These are phyloP conservation scores for Hypoxylon subgilvum DNA, from an alignment of 495 filamentous ascomycete genomes.

Conservation along the genomic window DNA sequence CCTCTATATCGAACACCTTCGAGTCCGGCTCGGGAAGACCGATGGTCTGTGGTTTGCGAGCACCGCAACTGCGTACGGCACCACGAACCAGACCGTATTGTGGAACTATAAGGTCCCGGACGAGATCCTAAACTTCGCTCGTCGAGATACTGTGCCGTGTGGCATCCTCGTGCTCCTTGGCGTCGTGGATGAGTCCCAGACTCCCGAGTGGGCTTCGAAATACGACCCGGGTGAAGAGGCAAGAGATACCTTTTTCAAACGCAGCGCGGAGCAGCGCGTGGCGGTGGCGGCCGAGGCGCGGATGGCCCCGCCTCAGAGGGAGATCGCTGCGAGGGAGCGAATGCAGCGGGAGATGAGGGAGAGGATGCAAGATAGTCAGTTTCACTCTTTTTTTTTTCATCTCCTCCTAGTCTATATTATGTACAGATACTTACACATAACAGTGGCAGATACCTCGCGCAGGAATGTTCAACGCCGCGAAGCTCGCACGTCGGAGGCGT, in stretches of 20 bases:
- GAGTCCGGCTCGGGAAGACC: slow-evolving; percentile 37
- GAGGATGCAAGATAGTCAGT: slow-evolving; percentile 51
- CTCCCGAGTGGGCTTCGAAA: slow-evolving; percentile 63
- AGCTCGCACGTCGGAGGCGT: slow-evolving; percentile 56
- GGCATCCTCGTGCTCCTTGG: slow-evolving; percentile 64
- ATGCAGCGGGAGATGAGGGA: slow-evolving; percentile 47
- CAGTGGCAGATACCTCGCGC: slow-evolving; percentile 47
- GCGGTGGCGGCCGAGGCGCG: slow-evolving; percentile 54
- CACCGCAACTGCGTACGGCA: slow-evolving; percentile 60
- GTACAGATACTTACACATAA: not conserved
- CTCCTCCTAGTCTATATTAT: not conserved
- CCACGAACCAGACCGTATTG: slow-evolving; percentile 58
- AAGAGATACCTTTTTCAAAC: slow-evolving; percentile 46
- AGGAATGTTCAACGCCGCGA: slow-evolving; percentile 50
- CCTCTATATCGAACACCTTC: slow-evolving; percentile 52
- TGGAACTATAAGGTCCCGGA: slow-evolving; percentile 68
- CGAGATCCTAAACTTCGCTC: slow-evolving; percentile 56
- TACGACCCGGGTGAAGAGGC: slow-evolving; percentile 47
- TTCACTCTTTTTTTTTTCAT: not conserved
- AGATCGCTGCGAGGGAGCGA: slow-evolving; percentile 45
- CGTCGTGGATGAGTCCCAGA: slow-evolving; percentile 56
- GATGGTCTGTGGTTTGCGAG: slow-evolving; percentile 65
- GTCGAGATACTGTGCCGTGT: slow-evolving; percentile 63
- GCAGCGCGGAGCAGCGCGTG: slow-evolving; percentile 46
- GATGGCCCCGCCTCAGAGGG: slow-evolving; percentile 54